Base-by-base conservation (phyloP, 441 rosid species). In the Brassica balearica region DNA sequence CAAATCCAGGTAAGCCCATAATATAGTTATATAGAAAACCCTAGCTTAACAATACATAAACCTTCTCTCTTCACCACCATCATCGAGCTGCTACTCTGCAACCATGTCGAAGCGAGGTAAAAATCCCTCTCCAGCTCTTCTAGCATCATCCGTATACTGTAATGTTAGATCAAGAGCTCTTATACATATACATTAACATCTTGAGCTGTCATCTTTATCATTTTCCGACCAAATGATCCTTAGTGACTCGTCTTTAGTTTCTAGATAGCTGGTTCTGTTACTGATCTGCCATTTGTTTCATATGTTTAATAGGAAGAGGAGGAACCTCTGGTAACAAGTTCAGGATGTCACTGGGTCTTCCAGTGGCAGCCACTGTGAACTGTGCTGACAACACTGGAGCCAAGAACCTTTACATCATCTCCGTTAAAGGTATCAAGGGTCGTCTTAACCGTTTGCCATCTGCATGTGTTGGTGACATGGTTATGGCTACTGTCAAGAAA, bases 351-450 rank as follows among this genome's bases (percentile, higher is more conserved):
- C 56, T 48, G 15, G 56, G 56, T 48, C 56, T 48, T 48, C 56
- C 56, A 48, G 56, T 48, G 19, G 56, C 56, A n/a, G 56, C 56
- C 56, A 48, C 56, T 0, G 19, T 48, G 8, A 48, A 48, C 56
- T 48, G 56, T 48, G 56, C 56, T 48, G 56, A 48, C 56, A 48
- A 48, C 56, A 48, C 56, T n/a, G 56, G 56, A 48, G 56, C 56
- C 56, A 48, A 48, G 56, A 48, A 48, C 56, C 56, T 51, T 51
- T 51, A 51, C 56, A 51, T 51, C 8, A 51, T 51, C 8, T 51
- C 56, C 8, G 56, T n/a, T 0, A 51, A 51, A 51, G 56, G 56
- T n/a, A 51, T 51, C 56, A 51, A 51, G 56, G 56, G 56, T 51
- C 56, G 56, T n/a, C 56, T 51, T 51, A 51, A 51, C 19, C 56